A percentile compares a stretch with the other conserved stretches of the same genome.
Conservation (phyloP, 352 stramenopile genomes). For the Pseudoperonospora humuli region DNA sequence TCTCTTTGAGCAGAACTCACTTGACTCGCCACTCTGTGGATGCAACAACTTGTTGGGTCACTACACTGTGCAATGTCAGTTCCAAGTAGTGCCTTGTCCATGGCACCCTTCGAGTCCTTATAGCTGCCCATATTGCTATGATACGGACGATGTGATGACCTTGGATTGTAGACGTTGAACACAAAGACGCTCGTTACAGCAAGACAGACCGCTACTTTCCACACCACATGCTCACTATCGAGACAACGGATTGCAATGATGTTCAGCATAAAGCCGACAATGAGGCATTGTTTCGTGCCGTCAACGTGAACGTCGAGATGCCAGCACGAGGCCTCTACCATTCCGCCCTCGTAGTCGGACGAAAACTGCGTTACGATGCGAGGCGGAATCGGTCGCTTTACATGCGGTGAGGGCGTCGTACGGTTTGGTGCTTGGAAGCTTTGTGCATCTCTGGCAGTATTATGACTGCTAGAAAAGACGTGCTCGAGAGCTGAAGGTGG, state of each 20-base stretch:
- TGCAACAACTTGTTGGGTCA: constrained; percentile 41
- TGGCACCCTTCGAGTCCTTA: constrained; percentile 1
- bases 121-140: constrained; percentile 8
- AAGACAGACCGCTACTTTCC: constrained; percentile 52
- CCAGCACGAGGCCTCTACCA: constrained; percentile 30
- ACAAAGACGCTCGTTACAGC: constrained; percentile 39
- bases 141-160: constrained; percentile 1
- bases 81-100: constrained; percentile 14
- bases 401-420: not conserved
- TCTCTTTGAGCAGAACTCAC: constrained; percentile 1
- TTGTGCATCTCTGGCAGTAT: not conserved
- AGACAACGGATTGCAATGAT: constrained; percentile 62
- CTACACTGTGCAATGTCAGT: constrained; percentile 29
- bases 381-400: constrained; percentile 23
- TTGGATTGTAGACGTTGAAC: constrained; percentile 49
- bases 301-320: constrained; percentile 47
- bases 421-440: not conserved
- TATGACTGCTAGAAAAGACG: not conserved
- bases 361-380: constrained; percentile 35
- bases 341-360: constrained; percentile 9
- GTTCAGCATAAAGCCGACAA: constrained; percentile 71
- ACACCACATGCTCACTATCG: constrained; percentile 58
- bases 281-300: constrained; percentile 63
- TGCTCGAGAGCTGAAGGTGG: constrained; percentile 3
- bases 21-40: constrained; percentile 32